These are phyloP conservation scores for Astraeus odoratus DNA, from an alignment of 768 basidiomycete genomes.

Conservation along the genomic window DNA sequence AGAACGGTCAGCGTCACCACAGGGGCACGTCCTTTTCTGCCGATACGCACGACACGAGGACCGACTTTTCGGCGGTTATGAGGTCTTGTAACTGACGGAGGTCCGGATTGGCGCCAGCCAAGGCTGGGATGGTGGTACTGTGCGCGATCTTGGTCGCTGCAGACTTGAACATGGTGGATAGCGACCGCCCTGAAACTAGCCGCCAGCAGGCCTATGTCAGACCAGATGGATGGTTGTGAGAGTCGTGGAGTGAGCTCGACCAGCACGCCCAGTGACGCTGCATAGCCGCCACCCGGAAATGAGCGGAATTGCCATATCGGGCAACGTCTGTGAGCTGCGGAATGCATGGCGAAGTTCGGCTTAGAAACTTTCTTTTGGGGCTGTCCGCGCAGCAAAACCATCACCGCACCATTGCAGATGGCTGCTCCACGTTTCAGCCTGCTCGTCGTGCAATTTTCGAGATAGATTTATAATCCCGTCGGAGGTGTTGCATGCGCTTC, in stretches of 20 bases:
- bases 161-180: conserved; percentile 58
- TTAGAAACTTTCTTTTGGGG: no score
- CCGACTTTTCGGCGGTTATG: conserved; percentile 82
- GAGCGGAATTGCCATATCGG: neutral
- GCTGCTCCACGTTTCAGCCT: neutral
- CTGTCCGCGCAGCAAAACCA: neutral
- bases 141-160: conserved; percentile 84
- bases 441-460: neutral
- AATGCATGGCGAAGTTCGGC: neutral
- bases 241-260: neutral
- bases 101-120: conserved; percentile 64
- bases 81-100: conserved; percentile 78
- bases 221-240: conserved; percentile 6
- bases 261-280: neutral
- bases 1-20: neutral
- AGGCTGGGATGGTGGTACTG: conserved; percentile 72
- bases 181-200: conserved; percentile 1
- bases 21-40: neutral
- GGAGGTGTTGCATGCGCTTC: neutral
- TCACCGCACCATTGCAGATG: neutral
- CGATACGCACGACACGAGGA: conserved; percentile 61
- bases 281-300: conserved; percentile 1
- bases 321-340: neutral
- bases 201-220: conserved; percentile 1
- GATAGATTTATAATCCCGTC: neutral